phyloP scores from a whole-genome alignment of 2,329 filamentous ascomycete genomes.

The Aspergillus luchuensis region DNA sequence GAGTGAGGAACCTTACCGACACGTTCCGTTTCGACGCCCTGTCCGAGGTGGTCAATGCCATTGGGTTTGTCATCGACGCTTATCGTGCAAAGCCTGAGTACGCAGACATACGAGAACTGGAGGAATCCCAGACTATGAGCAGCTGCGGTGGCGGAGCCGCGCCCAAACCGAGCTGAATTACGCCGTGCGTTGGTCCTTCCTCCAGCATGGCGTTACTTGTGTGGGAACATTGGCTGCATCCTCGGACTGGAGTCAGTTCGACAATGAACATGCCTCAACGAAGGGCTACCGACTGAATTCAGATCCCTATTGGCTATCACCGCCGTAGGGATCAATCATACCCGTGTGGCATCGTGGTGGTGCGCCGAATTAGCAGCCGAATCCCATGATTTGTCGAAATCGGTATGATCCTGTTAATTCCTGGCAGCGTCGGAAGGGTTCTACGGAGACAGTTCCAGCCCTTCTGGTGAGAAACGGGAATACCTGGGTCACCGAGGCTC shows the following conservation, averaged over 20 bases:
- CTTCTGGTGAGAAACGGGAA: neutral
- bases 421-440: constrained; percentile 1
- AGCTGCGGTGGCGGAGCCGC: constrained; percentile 5
- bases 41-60: neutral
- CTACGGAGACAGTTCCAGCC: neutral
- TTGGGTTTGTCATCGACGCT: constrained; percentile 1
- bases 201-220: constrained; percentile 4
- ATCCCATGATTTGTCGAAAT: constrained; percentile 2
- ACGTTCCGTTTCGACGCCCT: constrained; percentile 4
- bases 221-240: constrained; percentile 6
- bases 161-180: constrained; percentile 7
- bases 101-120: neutral
- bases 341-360: constrained; percentile 9
- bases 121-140: constrained; percentile 9
- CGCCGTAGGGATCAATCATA: constrained; percentile 3
- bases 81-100: constrained; percentile 1
- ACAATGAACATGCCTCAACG: constrained; percentile 5
- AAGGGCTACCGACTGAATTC: constrained; percentile 8
- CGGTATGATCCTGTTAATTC: constrained; percentile 4
- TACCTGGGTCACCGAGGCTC: neutral
- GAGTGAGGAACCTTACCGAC: constrained; percentile 4
- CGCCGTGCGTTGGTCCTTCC: constrained; percentile 10
- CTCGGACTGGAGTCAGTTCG: constrained; percentile 3
- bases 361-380: constrained; percentile 8
- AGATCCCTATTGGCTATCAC: constrained; percentile 7